Evolutionary conservation across 2,329 filamentous ascomycete species (phyloP), one percentile per base, ranked within the genome.

Genomic region (Exophiala sp.): DNA sequence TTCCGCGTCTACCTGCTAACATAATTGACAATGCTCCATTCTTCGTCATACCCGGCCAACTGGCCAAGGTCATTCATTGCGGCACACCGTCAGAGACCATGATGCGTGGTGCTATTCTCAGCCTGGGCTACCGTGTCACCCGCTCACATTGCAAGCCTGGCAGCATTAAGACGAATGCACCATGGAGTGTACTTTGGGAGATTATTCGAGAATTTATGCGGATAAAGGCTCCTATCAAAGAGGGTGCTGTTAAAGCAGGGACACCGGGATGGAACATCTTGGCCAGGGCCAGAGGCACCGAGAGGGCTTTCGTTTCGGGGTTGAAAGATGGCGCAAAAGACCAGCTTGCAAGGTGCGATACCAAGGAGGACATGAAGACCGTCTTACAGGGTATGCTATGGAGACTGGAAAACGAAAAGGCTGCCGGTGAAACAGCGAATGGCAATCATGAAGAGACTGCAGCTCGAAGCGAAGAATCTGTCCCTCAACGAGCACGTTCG

Each of bases 131-230:
- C 68, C 80, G 81, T 42, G 88, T 88, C 3, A 89, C 89, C 1
- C 84, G 92, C 65, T 95, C 89, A 63, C 94, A 99, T 70, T 90
- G 90, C 64, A 90, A 91, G 62, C 81, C 89, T 0, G 92, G 91
- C 21, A 94, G 89, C 65, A 85, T 97, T 71, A 95, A 95, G 75
- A 97, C 94, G 0, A 85, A 97, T 71, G 94, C 94, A 11, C 89
- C 91, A 0, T 99, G 91, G 91, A 78, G 78, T 3, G 85, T 89
- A 0, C 81, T 99, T 44, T 97, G 94, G 91, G 88, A 95, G 68
- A 77, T 97, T 24, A 94, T 97, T 83, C 81, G 89, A 21, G 91
- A 96, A 71, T 99, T 91, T 90, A 83, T 88, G 11, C 82, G 86
- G 20, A 90, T 95, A 67, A 88, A 86, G 65, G 79, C 82, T 0